Conservation (phyloP, 2,329 filamentous ascomycete species). For the Tolypocladium amazonense region DNA sequence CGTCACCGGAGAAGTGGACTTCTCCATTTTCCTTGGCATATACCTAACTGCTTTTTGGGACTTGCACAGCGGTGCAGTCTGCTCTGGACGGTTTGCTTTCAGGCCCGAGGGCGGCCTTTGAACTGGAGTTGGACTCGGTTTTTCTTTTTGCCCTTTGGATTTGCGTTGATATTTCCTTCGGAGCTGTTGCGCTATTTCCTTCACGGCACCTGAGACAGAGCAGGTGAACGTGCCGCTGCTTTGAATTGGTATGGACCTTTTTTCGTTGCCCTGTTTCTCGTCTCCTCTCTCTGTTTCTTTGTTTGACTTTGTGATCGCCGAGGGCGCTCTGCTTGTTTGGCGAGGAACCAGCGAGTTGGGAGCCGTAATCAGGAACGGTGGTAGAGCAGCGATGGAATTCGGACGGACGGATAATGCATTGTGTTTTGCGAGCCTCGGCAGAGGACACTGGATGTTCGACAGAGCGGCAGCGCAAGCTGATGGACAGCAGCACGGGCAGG, state of each 20-base stretch:
- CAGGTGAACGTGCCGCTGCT: slow-evolving; percentile 18
- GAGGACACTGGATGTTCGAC: slow-evolving; percentile 18
- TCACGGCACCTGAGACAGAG: slow-evolving; percentile 25
- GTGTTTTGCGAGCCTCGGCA: slow-evolving; percentile 12
- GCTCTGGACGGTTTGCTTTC: slow-evolving; percentile 5
- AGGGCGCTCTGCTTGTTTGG: slow-evolving; percentile 5
- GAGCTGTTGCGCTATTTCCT: slow-evolving; percentile 16
- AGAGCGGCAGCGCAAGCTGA: slow-evolving; percentile 28
- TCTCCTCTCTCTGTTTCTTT: neutral
- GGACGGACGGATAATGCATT: slow-evolving; percentile 11
- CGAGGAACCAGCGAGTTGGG: slow-evolving; percentile 14
- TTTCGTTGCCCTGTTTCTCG: neutral
- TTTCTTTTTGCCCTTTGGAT: slow-evolving; percentile 15
- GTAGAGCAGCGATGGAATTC: slow-evolving; percentile 11
- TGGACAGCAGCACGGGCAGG: slow-evolving; percentile 28
- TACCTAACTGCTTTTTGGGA: slow-evolving; percentile 16
- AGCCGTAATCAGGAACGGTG: slow-evolving; percentile 15
- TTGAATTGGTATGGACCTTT: slow-evolving; percentile 3
- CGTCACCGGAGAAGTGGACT: slow-evolving; percentile 1
- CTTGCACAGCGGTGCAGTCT: neutral
- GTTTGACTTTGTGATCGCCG: neutral
- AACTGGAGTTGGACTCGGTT: slow-evolving; percentile 7
- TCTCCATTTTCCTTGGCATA: slow-evolving; percentile 14
- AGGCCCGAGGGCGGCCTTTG: slow-evolving; percentile 1
- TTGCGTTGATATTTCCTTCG: slow-evolving; percentile 19